These are phyloP conservation scores for Cercophora sp. DNA, from an alignment of 495 filamentous ascomycete species.

Conservation along the genomic window DNA sequence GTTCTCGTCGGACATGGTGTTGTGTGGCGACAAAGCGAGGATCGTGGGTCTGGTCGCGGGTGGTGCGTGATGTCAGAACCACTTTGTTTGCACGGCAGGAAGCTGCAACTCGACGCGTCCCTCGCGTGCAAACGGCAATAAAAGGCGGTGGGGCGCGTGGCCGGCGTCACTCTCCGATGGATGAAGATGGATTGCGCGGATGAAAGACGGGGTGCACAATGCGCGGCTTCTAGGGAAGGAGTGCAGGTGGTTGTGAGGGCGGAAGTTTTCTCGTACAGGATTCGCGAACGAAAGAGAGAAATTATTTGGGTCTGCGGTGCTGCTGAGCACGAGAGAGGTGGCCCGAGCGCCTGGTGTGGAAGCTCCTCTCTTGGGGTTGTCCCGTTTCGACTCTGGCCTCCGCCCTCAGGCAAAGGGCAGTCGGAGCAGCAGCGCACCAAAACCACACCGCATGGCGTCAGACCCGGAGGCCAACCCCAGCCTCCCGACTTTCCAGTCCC, in stretches of 20 bases:
- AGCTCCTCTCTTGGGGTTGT: constrained; percentile 18
- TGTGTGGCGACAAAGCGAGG: constrained; percentile 11
- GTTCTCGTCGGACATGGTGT: constrained; percentile 15
- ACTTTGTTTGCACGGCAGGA: constrained; percentile 20
- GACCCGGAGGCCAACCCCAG: no score
- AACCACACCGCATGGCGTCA: no score
- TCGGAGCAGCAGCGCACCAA: constrained; percentile 17
- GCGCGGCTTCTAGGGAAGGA: constrained; percentile 22
- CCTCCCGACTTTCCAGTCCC: neutral
- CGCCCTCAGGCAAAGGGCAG: neutral
- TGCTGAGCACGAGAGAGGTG: constrained; percentile 20
- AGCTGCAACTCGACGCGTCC: constrained; percentile 25
- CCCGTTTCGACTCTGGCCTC: neutral
- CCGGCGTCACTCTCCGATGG: constrained; percentile 18
- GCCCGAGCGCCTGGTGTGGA: constrained; percentile 29
- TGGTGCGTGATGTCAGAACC: constrained; percentile 28
- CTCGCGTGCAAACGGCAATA: constrained; percentile 17
- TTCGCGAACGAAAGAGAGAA: constrained; percentile 28
- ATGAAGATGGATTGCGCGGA: constrained; percentile 22
- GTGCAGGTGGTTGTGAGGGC: constrained; percentile 23
- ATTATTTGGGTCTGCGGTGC: constrained; percentile 28
- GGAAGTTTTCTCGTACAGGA: constrained; percentile 23
- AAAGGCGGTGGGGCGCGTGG: constrained; percentile 15
- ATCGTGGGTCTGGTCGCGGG: constrained; percentile 4
- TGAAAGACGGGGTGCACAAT: constrained; percentile 18